phyloP scores from a whole-genome alignment of 225 moss, liverwort and hornwort genomes.

The Marchantia paleacea region DNA sequence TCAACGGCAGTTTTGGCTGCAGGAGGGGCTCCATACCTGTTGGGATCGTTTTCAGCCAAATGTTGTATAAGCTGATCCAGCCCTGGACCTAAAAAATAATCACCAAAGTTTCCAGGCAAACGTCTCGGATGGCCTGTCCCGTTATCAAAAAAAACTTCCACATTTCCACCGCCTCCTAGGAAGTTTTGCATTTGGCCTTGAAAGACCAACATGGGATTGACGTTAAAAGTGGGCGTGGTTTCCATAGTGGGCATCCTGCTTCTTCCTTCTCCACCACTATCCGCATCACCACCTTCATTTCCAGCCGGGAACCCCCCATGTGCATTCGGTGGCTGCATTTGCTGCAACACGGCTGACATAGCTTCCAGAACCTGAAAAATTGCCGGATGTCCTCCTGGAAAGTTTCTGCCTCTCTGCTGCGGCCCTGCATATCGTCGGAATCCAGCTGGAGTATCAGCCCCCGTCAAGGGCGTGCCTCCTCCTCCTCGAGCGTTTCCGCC shows the following conservation, averaged over 20 bases:
- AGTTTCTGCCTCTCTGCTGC: slow-evolving; percentile 44
- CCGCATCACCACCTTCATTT: slow-evolving; percentile 49
- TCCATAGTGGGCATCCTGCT: slow-evolving; percentile 31
- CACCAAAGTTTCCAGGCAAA: slow-evolving; percentile 90
- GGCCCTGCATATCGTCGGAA: slow-evolving; percentile 53
- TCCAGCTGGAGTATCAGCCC: slow-evolving; percentile 47
- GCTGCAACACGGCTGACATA: slow-evolving; percentile 91
- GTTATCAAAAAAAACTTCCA: slow-evolving; percentile 95
- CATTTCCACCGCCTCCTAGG: slow-evolving; percentile 77
- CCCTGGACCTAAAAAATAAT: slow-evolving; percentile 95
- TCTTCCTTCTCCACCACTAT: slow-evolving; percentile 39
- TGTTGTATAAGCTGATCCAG: slow-evolving; percentile 98
- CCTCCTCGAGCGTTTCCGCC: slow-evolving; percentile 37
- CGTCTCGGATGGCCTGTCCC: slow-evolving; percentile 75
- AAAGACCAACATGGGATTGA: slow-evolving; percentile 83
- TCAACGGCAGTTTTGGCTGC: slow-evolving; percentile 86
- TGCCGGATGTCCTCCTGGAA: slow-evolving; percentile 58
- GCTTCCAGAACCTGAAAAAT: slow-evolving; percentile 82
- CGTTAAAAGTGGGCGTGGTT: slow-evolving; percentile 16
- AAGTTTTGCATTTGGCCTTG: slow-evolving; percentile 96
- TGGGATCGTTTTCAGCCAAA: slow-evolving; percentile 95
- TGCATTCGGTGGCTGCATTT: slow-evolving; percentile 68
- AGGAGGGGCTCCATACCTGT: slow-evolving; percentile 77
- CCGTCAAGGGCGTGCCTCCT: slow-evolving; percentile 50
- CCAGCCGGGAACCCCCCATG: slow-evolving; percentile 21